Conservation (phyloP, 139 green algal species). For the Chlorokybus atmophyticus region DNA sequence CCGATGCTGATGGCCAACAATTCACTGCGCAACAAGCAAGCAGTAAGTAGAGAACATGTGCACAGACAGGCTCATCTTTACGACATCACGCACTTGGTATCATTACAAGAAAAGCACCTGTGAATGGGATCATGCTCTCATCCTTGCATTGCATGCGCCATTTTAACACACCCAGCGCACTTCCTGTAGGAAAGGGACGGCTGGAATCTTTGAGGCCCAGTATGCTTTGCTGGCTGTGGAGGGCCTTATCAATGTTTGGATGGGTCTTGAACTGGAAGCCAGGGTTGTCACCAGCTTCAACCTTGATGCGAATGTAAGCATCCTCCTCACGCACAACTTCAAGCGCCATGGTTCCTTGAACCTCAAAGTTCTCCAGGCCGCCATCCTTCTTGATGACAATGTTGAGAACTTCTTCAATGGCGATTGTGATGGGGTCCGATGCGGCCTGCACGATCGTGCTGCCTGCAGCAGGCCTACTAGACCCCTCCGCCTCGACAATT, state of each 20-base stretch:
- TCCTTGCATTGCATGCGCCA: conserved; percentile 77
- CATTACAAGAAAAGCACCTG: conserved; percentile 5
- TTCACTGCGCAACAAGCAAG: conserved; percentile 79
- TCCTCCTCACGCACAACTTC: conserved; percentile 56
- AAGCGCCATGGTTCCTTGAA: conserved; percentile 77
- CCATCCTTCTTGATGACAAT: conserved; percentile 77
- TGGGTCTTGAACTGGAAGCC: conserved; percentile 99
- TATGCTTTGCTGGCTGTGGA: conserved; percentile 53
- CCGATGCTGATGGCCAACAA: conserved; percentile 84
- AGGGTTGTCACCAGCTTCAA: conserved; percentile 40
- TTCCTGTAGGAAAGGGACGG: conserved; percentile 79
- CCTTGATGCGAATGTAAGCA: conserved; percentile 51
- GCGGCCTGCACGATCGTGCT: background rate
- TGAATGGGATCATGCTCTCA: conserved; percentile 40
- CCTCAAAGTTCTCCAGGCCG: conserved; percentile 83
- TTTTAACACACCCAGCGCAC: conserved; percentile 84
- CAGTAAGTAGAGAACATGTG: too few relatives aligned
- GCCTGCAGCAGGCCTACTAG: conserved; percentile 1
- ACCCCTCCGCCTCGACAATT: conserved; percentile 40
- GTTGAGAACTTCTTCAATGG: conserved; percentile 35
- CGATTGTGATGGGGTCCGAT: conserved; percentile 25
- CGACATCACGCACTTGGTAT: background rate
- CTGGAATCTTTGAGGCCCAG: conserved; percentile 84
- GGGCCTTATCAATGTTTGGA: conserved; percentile 97
- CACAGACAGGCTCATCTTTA: too few relatives aligned